Conservation (phyloP, 164 flowering plant species). For the Berberis vulgaris region DNA sequence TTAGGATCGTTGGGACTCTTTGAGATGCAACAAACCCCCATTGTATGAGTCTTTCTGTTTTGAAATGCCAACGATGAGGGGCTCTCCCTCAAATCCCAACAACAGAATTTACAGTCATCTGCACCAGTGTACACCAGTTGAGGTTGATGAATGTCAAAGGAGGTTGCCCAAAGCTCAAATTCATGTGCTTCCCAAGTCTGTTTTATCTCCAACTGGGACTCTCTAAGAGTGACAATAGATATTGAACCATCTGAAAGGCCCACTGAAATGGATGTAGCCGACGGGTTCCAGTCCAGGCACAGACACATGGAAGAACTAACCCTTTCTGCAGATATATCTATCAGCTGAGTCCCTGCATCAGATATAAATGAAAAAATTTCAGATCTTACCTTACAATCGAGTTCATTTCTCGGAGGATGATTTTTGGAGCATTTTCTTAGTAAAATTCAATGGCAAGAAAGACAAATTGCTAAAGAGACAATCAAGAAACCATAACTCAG, state of each 20-base stretch:
- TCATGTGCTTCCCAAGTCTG: slow-evolving; percentile 88
- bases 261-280: slow-evolving; percentile 52
- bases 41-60: slow-evolving; percentile 55
- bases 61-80: slow-evolving; percentile 51
- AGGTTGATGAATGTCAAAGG: slow-evolving; percentile 74
- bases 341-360: slow-evolving; percentile 34
- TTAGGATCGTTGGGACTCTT: slow-evolving; percentile 50
- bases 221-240: slow-evolving; percentile 41
- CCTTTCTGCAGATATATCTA: slow-evolving; percentile 32
- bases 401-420: too few relatives aligned
- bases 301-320: slow-evolving; percentile 88
- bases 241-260: slow-evolving; percentile 86
- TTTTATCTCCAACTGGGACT: slow-evolving; percentile 32
- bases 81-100: slow-evolving; percentile 80
- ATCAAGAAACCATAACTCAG: too few relatives aligned
- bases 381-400: too few relatives aligned
- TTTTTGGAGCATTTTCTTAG: too few relatives aligned
- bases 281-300: slow-evolving; percentile 76
- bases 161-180: slow-evolving; percentile 80
- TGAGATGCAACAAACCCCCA: slow-evolving; percentile 85
- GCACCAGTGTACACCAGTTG: slow-evolving; percentile 75
- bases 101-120: slow-evolving; percentile 77
- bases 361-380: not conserved
- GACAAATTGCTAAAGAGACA: too few relatives aligned
- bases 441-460: too few relatives aligned